Evolutionary conservation across 1,284 basidiomycete species (phyloP).

Genomic region (Lentinus polychrous): DNA sequence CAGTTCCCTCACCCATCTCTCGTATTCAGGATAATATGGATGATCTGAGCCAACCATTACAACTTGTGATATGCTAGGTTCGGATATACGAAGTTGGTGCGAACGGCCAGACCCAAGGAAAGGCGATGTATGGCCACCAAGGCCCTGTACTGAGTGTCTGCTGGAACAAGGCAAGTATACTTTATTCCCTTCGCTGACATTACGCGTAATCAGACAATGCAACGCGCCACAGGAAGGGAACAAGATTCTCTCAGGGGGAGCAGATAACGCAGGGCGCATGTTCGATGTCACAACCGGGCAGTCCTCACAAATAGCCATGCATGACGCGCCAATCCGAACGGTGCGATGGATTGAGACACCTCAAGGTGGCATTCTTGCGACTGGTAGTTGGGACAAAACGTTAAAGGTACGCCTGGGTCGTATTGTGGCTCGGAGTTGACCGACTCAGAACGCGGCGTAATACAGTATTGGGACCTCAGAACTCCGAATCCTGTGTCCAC

Average conservation of each 20-base stretch:
- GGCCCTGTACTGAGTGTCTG: constrained; percentile 77
- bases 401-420: constrained; percentile 54
- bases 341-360: constrained; percentile 73
- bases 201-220: neutral
- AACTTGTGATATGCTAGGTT: constrained; percentile 23
- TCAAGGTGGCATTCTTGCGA: constrained; percentile 66
- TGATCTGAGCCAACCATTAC: constrained; percentile 4
- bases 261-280: constrained; percentile 79
- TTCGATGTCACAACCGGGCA: constrained; percentile 77
- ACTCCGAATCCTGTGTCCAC: constrained; percentile 67
- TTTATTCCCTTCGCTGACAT: neutral
- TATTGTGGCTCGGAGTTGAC: neutral
- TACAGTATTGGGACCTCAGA: constrained; percentile 88
- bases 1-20: constrained; percentile 15
- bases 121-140: constrained; percentile 80
- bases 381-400: constrained; percentile 91
- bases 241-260: constrained; percentile 81
- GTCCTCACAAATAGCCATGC: constrained; percentile 70
- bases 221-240: constrained; percentile 54
- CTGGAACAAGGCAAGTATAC: constrained; percentile 62
- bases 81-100: constrained; percentile 57
- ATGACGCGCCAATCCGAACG: constrained; percentile 77
- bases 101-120: constrained; percentile 60
- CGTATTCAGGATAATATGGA: neutral
- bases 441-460: neutral